These are phyloP conservation scores for Amanita rubescens DNA, from an alignment of 768 basidiomycete genomes.

Conservation along the genomic window DNA sequence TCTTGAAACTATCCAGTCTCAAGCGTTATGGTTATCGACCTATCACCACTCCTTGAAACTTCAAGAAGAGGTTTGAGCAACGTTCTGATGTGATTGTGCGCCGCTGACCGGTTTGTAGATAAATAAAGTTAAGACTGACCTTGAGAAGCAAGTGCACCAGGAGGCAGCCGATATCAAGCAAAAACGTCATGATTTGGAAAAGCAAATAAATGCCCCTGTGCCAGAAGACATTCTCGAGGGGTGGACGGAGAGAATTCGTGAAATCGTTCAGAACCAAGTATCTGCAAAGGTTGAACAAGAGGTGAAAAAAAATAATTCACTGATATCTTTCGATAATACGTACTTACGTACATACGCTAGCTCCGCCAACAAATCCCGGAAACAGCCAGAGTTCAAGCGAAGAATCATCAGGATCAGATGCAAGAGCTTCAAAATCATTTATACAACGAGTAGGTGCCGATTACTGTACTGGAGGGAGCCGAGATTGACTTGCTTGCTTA, in stretches of 20 bases:
- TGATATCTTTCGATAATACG: not conserved
- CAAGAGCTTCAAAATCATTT: not conserved
- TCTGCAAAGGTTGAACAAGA: slow-evolving; percentile 27
- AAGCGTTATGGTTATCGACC: slow-evolving; percentile 35
- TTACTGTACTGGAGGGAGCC: no score
- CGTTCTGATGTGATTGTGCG: slow-evolving; percentile 4
- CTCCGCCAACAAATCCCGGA: not conserved
- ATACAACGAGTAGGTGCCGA: not conserved
- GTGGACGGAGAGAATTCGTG: slow-evolving; percentile 26
- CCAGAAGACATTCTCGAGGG: slow-evolving; percentile 31
- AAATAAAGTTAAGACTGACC: slow-evolving; percentile 25
- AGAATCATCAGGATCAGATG: not conserved
- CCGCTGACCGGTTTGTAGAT: slow-evolving; percentile 27
- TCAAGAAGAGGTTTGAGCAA: slow-evolving; percentile 31
- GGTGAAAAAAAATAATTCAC: not conserved
- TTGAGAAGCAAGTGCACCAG: slow-evolving; percentile 30
- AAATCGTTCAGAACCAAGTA: slow-evolving; percentile 28
- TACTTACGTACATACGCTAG: not conserved
- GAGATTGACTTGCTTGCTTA: not conserved
- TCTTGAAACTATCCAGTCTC: slow-evolving; percentile 38
- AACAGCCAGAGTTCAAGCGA: not conserved
- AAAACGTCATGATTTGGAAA: slow-evolving; percentile 26
- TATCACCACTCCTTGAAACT: slow-evolving; percentile 39
- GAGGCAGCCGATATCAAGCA: slow-evolving; percentile 33
- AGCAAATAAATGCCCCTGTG: slow-evolving; percentile 34